phyloP scores from a whole-genome alignment of 495 filamentous ascomycete species.

The Penicillium nucicola region DNA sequence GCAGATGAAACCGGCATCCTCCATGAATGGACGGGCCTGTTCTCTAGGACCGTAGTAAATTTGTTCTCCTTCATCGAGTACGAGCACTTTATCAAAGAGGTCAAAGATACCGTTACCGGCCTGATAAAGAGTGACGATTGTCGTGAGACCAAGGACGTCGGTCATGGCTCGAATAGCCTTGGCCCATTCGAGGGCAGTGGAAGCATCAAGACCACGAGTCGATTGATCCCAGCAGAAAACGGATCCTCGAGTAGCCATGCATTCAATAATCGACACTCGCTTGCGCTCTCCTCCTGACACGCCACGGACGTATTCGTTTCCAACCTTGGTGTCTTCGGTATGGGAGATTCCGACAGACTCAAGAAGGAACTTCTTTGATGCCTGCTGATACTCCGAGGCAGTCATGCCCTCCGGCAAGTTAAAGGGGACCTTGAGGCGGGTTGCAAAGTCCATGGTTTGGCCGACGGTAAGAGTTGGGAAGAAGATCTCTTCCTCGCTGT shows the following conservation, averaged over 20 bases:
- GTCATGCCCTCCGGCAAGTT: conserved; percentile 31
- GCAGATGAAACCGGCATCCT: conserved; percentile 61
- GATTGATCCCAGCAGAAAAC: conserved; percentile 63
- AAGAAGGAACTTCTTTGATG: conserved; percentile 64
- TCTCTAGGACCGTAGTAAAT: conserved; percentile 58
- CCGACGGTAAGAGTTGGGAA: conserved; percentile 68
- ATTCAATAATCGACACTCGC: conserved; percentile 66
- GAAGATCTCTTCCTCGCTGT: conserved; percentile 68
- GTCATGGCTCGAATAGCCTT: conserved; percentile 48
- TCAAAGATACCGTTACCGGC: conserved; percentile 63
- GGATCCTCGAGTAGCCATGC: conserved; percentile 56
- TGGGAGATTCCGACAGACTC: conserved; percentile 73
- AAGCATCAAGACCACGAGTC: conserved; percentile 59
- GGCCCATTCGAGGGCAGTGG: conserved; percentile 55
- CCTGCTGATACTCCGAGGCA: conserved; percentile 46
- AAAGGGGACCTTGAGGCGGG: conserved; percentile 36
- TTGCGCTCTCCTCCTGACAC: conserved; percentile 85
- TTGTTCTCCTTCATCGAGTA: conserved; percentile 62
- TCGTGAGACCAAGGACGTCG: conserved; percentile 42
- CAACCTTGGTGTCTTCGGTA: conserved; percentile 76
- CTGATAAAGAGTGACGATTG: conserved; percentile 57
- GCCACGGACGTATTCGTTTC: conserved; percentile 73
- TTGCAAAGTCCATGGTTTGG: conserved; percentile 69
- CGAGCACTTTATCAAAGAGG: conserved; percentile 64
- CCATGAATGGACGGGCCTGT: conserved; percentile 64